Base-by-base conservation (phyloP, 768 basidiomycete genomes). In the Lactarius deliciosus region DNA sequence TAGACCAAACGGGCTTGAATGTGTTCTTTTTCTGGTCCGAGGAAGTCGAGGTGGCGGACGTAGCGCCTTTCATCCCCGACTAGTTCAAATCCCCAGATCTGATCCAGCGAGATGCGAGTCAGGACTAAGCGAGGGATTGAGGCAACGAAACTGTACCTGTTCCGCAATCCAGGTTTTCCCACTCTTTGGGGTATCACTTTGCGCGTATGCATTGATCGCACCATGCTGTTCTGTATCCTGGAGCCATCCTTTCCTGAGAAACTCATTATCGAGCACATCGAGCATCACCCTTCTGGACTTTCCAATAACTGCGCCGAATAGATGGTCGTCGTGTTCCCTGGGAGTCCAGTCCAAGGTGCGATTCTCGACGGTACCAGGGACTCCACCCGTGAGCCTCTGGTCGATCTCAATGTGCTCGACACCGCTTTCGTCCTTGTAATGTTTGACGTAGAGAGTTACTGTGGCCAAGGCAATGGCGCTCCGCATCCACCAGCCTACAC, bases 401-500 rank as follows among this genome's bases (percentile, higher is more conserved):
- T 85, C 82, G 62, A 90, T 74, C 63, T 88, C 85, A 68, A 92
- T 84, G 73, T 81, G 84, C 75, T 92, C 91, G 34, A 84, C 71
- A 41, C 81, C 83, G 1, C 74, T 76, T 16, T 82, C 85, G 57
- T 88, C 84, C 69, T 81, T 86, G 78, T 81, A 85, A 72, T 92
- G 77, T 65, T 84, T 88, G 72, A 91, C 74, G 54, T 62, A 62
- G 45, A 92, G 82, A 28, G 86, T 88, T 56, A 92, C 71, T 20
- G 83, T 85, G 38, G 82, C 86, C 32, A 79, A 38, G 28, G 73
- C 63, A 71, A 93, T 91, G 30, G 82, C 74, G 65, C 81, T 86
- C 69, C 91, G 85, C 70, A 79, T 88, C 56, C 86, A 65, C 91
- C 91, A 93, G 40, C 86, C 74, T 38, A 93, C 81, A 59, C 91